Conservation (phyloP, 768 basidiomycete genomes). For the Leccinum aurantiacum region DNA sequence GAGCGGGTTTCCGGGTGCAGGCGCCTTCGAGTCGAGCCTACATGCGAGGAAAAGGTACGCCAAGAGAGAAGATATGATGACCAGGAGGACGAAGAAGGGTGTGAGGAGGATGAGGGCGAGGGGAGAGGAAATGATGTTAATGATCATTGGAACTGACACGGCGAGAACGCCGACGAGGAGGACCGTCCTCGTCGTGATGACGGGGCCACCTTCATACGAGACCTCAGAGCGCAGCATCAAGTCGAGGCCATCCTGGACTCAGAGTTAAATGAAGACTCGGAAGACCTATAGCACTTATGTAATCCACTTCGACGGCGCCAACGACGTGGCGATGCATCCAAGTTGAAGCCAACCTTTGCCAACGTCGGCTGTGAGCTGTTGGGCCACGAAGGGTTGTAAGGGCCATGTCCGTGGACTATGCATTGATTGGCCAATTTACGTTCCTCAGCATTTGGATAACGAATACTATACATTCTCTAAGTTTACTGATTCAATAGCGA, state of each 20-base stretch:
- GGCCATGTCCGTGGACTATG: no score
- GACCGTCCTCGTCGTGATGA: slow-evolving; percentile 51
- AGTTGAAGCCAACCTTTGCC: no score
- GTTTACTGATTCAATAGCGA: no score
- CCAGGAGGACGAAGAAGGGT: slow-evolving; percentile 53
- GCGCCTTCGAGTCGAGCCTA: slow-evolving; percentile 50
- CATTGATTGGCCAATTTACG: no score
- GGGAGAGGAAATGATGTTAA: slow-evolving; percentile 65
- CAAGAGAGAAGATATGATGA: slow-evolving; percentile 51
- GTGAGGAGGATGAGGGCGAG: slow-evolving; percentile 61
- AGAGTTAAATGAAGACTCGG: no score
- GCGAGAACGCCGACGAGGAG: slow-evolving; percentile 58
- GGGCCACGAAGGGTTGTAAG: no score
- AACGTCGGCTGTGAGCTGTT: no score
- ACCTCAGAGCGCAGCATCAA: slow-evolving; percentile 19
- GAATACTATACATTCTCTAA: no score
- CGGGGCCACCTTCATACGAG: slow-evolving; percentile 33
- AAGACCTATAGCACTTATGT: background rate
- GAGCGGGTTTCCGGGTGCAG: slow-evolving; percentile 38
- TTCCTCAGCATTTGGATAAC: no score
- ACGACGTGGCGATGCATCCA: no score
- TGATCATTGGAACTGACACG: slow-evolving; percentile 52
- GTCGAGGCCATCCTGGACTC: slow-evolving; percentile 1
- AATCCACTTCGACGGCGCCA: background rate
- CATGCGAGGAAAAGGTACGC: slow-evolving; percentile 57